A percentile compares a stretch with the other conserved stretches of the same genome.
Evolutionary conservation across 1,284 basidiomycete genomes (phyloP).

Genomic region (Heterobasidion annosum): DNA sequence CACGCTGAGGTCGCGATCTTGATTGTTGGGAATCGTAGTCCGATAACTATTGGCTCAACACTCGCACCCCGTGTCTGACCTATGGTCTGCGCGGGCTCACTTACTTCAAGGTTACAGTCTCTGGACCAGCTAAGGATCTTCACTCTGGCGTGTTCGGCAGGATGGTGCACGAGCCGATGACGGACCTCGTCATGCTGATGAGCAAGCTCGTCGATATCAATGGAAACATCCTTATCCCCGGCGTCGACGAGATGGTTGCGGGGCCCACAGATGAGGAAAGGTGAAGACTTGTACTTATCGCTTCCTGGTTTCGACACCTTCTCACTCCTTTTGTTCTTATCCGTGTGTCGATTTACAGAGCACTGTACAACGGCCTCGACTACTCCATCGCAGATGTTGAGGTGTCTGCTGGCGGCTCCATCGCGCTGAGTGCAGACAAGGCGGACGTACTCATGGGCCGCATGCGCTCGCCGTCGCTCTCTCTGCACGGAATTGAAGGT

Average conservation of each 20-base stretch:
- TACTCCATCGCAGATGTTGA: constrained; percentile 75
- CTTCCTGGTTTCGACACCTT: neutral
- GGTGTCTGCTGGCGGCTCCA: constrained; percentile 67
- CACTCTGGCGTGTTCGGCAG: constrained; percentile 91
- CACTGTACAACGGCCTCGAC: constrained; percentile 70
- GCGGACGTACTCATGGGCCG: constrained; percentile 84
- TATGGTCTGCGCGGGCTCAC: constrained; percentile 82
- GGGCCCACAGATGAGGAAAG: constrained; percentile 72
- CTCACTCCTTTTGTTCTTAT: neutral
- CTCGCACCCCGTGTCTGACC: constrained; percentile 66
- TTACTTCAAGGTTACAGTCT: constrained; percentile 83
- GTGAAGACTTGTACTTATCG: constrained; percentile 26
- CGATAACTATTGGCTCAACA: constrained; percentile 85
- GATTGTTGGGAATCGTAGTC: constrained; percentile 36
- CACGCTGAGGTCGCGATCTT: neutral
- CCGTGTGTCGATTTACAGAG: constrained; percentile 20
- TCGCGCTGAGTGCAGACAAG: constrained; percentile 78
- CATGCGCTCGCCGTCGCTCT: constrained; percentile 84
- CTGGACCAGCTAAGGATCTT: constrained; percentile 83
- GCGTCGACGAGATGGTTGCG: constrained; percentile 84
- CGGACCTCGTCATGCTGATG: constrained; percentile 72
- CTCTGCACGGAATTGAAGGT: constrained; percentile 95
- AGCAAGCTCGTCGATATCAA: constrained; percentile 79
- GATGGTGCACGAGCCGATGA: constrained; percentile 87
- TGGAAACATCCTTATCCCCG: constrained; percentile 87